phyloP scores from a whole-genome alignment of 352 stramenopile species.

The Phytophthora sansomeana region DNA sequence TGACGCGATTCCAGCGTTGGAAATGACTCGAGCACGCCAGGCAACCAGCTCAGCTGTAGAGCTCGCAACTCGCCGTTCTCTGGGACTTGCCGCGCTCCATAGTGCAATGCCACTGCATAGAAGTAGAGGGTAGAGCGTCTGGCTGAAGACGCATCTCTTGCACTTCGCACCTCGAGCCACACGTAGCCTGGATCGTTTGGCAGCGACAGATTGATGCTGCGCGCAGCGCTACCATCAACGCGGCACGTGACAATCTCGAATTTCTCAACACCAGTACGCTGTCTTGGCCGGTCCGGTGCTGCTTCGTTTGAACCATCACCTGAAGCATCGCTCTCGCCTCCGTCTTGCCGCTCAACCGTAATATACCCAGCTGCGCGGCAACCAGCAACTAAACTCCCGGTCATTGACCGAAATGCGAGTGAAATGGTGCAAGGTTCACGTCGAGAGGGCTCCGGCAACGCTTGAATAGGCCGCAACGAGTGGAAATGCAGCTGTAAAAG shows the following conservation, averaged over 20 bases:
- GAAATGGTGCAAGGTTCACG: slow-evolving; percentile 41
- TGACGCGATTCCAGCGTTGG: slow-evolving; percentile 48
- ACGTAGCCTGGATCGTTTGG: slow-evolving; percentile 50
- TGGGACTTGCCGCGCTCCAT: slow-evolving; percentile 28
- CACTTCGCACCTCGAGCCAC: slow-evolving; percentile 42
- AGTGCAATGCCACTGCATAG: slow-evolving; percentile 45
- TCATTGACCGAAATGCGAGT: slow-evolving; percentile 39
- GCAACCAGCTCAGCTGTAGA: slow-evolving; percentile 57
- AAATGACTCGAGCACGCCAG: slow-evolving; percentile 55
- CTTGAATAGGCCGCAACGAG: slow-evolving; percentile 35
- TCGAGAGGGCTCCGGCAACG: slow-evolving; percentile 15
- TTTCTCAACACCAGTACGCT: slow-evolving; percentile 27
- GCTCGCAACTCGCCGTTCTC: slow-evolving; percentile 10
- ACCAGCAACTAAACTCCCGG: slow-evolving; percentile 13
- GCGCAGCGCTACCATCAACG: slow-evolving; percentile 1
- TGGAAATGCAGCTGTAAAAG: slow-evolving; percentile 54
- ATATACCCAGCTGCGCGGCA: slow-evolving; percentile 19
- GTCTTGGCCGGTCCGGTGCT: slow-evolving; percentile 3
- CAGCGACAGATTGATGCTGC: slow-evolving; percentile 27
- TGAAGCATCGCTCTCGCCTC: background rate
- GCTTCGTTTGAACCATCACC: background rate
- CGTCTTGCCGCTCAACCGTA: slow-evolving; percentile 29
- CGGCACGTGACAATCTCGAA: slow-evolving; percentile 39
- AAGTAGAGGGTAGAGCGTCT: slow-evolving; percentile 34
- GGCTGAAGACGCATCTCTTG: slow-evolving; percentile 8